Base-by-base conservation (phyloP, 768 basidiomycete genomes). In the Rhodotorula diobovata region DNA sequence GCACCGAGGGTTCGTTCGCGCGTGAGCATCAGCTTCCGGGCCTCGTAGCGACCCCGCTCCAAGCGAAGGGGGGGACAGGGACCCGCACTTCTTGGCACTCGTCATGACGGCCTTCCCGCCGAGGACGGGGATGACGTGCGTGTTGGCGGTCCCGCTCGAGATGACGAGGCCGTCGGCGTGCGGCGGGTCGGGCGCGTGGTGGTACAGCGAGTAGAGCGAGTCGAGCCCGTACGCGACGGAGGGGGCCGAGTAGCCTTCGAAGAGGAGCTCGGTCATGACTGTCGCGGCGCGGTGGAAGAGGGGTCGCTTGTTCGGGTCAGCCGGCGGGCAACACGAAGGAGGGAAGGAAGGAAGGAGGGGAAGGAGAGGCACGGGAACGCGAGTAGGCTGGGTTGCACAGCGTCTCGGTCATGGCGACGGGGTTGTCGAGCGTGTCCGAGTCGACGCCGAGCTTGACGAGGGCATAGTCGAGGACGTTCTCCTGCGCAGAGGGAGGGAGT, bases 221-320 rank as follows among this genome's bases (percentile, higher is more conserved):
- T 99, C 96, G 67, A 96, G 83, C 64, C 90, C 91, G 81, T 90
- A 98, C 9, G 90, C 84, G 58, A 97, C 83, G 11, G 89, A 87
- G 2, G 95, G 94, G 9, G 89, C 91, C 10, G 85, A 84, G 79
- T 98, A 99, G 56, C 87, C 85, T 81, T 99, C 96, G 78, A 99
- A 99, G 81, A 99, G 86, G 41, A 99, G 87, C 78, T 99, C 96
- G 0, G 93, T 93, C 16, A 93, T 95, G 66, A 96, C 92, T 94
- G 77, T 34, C 63, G 28, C 35, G 18, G 16, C 21, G 23, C 39
- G 55, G 48, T 43, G 62, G 55, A 35, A 39, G 63, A 51, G 12
- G 43, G 50, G 61, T 20, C 21, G 21, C 63, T 67, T 56, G 35
- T 32, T 39, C 37, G 37, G 25, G 32, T 16, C 2, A 75, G 60